A percentile compares a stretch with the other conserved stretches of the same genome.
phyloP scores from a whole-genome alignment of 2,329 filamentous ascomycete genomes.

The Cercospora zeae-maydis region DNA sequence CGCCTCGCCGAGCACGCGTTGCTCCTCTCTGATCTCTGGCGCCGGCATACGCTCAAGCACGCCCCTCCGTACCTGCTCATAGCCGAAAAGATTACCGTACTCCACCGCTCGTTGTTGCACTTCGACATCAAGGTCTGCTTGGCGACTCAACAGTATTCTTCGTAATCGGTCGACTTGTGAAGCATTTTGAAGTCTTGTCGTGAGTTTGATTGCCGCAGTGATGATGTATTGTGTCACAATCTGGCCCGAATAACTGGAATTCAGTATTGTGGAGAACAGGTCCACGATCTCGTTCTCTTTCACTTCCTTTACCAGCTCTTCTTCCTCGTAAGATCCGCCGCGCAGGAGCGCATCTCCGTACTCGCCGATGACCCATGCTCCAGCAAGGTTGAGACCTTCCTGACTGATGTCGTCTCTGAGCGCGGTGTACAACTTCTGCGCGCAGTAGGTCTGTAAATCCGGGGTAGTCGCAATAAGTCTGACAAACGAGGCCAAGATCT shows the following conservation, averaged over 20 bases:
- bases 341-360: conserved; percentile 87
- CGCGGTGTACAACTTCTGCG: conserved; percentile 87
- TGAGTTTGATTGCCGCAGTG: conserved; percentile 91
- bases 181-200: conserved; percentile 76
- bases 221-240: conserved; percentile 93
- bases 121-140: conserved; percentile 87
- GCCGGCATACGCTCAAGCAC: conserved; percentile 97
- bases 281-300: conserved; percentile 88
- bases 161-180: conserved; percentile 84
- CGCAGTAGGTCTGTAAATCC: conserved; percentile 92
- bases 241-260: conserved; percentile 90
- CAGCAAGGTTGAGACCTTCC: conserved; percentile 88
- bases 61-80: conserved; percentile 80
- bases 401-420: conserved; percentile 97
- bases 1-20: conserved; percentile 81
- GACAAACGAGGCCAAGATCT: conserved; percentile 94
- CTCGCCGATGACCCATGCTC: conserved; percentile 96
- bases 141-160: conserved; percentile 70
- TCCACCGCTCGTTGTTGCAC: conserved; percentile 95
- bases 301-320: conserved; percentile 78
- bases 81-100: conserved; percentile 89
- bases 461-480: conserved; percentile 91
- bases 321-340: conserved; percentile 89
- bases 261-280: conserved; percentile 85
- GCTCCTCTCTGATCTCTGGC: conserved; percentile 94